Evolutionary conservation across 1,284 basidiomycete genomes (phyloP).

Genomic region (Leccinum subrobustum): DNA sequence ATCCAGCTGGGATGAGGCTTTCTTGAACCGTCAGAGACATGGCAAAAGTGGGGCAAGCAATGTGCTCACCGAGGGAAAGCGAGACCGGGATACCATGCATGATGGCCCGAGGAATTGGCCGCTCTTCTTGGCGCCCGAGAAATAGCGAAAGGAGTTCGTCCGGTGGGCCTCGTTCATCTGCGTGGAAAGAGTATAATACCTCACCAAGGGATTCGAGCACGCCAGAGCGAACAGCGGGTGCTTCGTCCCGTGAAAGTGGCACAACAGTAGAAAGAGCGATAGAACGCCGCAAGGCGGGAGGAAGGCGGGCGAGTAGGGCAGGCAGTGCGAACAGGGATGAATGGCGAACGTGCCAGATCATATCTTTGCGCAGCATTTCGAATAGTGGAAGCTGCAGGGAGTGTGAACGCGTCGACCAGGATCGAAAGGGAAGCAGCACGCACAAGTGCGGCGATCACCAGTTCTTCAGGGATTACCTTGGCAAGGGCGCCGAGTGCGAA

Average conservation of each 20-base stretch:
- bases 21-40: constrained; percentile 12
- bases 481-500: constrained; percentile 87
- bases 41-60: neutral
- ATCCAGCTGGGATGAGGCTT: constrained; percentile 35
- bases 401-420: constrained; percentile 4
- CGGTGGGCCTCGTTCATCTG: constrained; percentile 72
- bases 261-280: constrained; percentile 66
- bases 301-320: constrained; percentile 69
- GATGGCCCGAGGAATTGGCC: constrained; percentile 28
- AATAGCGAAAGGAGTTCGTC: constrained; percentile 80
- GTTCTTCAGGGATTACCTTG: constrained; percentile 76
- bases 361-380: constrained; percentile 67
- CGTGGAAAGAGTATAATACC: constrained; percentile 83
- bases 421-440: constrained; percentile 29
- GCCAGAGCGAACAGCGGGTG: constrained; percentile 73
- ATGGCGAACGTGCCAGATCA: constrained; percentile 84
- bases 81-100: constrained; percentile 6
- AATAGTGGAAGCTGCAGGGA: constrained; percentile 73
- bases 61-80: constrained; percentile 20
- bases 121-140: constrained; percentile 53
- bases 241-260: constrained; percentile 67
- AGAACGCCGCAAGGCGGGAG: constrained; percentile 49
- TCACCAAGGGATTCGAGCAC: constrained; percentile 91
- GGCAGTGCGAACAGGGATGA: constrained; percentile 88
- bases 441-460: constrained; percentile 66